Base-by-base conservation (phyloP, 179 eudicot species). In the Nepenthes alata region DNA sequence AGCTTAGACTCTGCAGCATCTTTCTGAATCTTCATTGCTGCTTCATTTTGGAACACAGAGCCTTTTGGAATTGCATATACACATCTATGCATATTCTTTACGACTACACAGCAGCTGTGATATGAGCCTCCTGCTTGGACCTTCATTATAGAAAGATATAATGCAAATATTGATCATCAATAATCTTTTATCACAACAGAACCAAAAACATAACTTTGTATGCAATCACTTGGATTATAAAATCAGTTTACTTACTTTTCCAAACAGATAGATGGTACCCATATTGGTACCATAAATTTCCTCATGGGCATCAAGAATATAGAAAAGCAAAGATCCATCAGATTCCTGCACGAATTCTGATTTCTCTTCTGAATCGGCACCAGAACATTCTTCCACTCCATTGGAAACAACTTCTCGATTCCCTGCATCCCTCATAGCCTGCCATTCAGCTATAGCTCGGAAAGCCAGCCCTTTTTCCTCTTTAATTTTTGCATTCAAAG, bases 51-150 rank as follows among this genome's bases (percentile, higher is more conserved):
- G 73, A 87, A 78, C 38, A 82, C 74, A 56, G 87, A 67, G 58
- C 72, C 79, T 53, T 65, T 77, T 41, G 96, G 95, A 15, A 89
- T 70, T 65, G 95, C 98, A 74, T 81, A 93, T 16, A 89, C 72
- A 70, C 98, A 93, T 76, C 98, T 85, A 72, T 86, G 88, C 83
- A 85, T 86, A 74, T 93, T 89, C 76, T 83, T 93, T 12, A 87
- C 93, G 57, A 89, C 83, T 66, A 80, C 82, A 67, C 98, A 89
- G 58, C 98, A 93, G 60, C 98, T 93, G 13, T 80, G 87, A 72
- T 83, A 93, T 35, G 80, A 60, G 48, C 74, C 80, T 65, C 87
- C 95, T 34, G 78, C 74, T 81, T 89, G 85, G 54, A 90, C 95
- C 97, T 89, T 62, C 9, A 67, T 55, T 12, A 56, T 50, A 15